Conservation (phyloP, 257 asterid genomes). For the Nicotiana otophora region DNA sequence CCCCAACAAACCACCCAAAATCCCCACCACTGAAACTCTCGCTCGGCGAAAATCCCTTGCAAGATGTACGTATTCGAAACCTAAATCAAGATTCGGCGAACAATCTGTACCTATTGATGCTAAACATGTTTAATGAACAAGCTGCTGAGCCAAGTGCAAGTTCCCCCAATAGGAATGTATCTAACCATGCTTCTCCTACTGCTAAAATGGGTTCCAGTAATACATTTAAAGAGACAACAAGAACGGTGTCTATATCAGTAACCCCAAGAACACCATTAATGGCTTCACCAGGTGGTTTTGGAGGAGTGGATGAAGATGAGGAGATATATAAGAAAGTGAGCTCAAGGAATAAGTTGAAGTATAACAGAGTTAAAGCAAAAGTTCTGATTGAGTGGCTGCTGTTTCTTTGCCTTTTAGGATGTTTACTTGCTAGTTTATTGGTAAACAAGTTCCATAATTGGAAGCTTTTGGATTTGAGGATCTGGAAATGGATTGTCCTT, state of each 20-base stretch:
- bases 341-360: conserved; percentile 49
- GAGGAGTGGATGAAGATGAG: conserved; percentile 59
- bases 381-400: conserved; percentile 59
- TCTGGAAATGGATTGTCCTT: conserved; percentile 69
- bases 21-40: conserved; percentile 48
- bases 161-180: conserved; percentile 9
- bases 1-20: conserved; percentile 64
- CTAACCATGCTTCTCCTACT: conserved; percentile 45
- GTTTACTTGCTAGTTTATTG: conserved; percentile 45
- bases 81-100: conserved; percentile 88
- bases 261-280: conserved; percentile 55
- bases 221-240: conserved; percentile 24
- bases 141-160: conserved; percentile 14
- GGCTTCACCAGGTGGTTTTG: conserved; percentile 44
- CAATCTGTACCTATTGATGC: conserved; percentile 43
- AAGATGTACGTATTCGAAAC: conserved; percentile 59
- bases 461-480: conserved; percentile 40
- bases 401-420: conserved; percentile 45
- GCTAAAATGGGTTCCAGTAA: conserved; percentile 16
- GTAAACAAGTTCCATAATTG: conserved; percentile 31
- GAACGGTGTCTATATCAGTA: conserved; percentile 20
- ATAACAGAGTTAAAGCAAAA: conserved; percentile 47
- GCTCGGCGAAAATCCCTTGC: conserved; percentile 50
- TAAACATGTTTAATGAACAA: conserved; percentile 29
- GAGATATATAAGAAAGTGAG: conserved; percentile 74